Percentiles rank a stretch among this genome's conserved stretches.
Evolutionary conservation across 2,329 filamentous ascomycete species (phyloP).

Genomic region (Nigrograna mackinnonii): DNA sequence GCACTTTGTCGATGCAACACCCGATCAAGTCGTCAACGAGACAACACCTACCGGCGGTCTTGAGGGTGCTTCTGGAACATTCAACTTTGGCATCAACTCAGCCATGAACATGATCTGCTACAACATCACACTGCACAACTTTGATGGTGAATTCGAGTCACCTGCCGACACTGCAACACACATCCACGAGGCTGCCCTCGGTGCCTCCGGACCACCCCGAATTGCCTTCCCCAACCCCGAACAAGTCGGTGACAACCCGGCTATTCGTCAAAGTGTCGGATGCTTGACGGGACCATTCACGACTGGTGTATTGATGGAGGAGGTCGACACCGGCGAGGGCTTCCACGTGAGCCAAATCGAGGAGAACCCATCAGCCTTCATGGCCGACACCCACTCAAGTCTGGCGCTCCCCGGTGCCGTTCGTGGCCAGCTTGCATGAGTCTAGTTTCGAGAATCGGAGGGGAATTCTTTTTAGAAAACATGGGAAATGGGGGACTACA

Average conservation of each 20-base stretch:
- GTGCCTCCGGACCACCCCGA: constrained; percentile 55
- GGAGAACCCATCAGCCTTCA: constrained; percentile 54
- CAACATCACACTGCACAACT: constrained; percentile 56
- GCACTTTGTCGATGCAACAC: constrained; percentile 52
- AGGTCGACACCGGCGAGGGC: constrained; percentile 51
- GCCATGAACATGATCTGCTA: constrained; percentile 47
- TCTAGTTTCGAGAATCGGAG: no score
- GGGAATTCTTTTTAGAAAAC: no score
- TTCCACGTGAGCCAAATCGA: constrained; percentile 58
- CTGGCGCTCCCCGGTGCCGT: constrained; percentile 57
- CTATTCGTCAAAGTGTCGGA: constrained; percentile 23
- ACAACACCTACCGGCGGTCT: constrained; percentile 49
- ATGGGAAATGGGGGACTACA: no score
- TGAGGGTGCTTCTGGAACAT: constrained; percentile 50
- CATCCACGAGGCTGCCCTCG: constrained; percentile 55
- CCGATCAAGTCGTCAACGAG: constrained; percentile 55
- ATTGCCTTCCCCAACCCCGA: constrained; percentile 31
- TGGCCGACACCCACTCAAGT: constrained; percentile 58
- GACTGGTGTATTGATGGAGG: constrained; percentile 43
- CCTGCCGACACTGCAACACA: constrained; percentile 59
- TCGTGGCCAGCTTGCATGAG: constrained; percentile 49
- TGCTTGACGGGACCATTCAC: constrained; percentile 28
- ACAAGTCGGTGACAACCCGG: constrained; percentile 11
- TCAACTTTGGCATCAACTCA: constrained; percentile 58
- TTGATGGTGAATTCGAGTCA: constrained; percentile 57